Base-by-base conservation (phyloP, 768 basidiomycete genomes). In the Melanogaster broomeanus region DNA sequence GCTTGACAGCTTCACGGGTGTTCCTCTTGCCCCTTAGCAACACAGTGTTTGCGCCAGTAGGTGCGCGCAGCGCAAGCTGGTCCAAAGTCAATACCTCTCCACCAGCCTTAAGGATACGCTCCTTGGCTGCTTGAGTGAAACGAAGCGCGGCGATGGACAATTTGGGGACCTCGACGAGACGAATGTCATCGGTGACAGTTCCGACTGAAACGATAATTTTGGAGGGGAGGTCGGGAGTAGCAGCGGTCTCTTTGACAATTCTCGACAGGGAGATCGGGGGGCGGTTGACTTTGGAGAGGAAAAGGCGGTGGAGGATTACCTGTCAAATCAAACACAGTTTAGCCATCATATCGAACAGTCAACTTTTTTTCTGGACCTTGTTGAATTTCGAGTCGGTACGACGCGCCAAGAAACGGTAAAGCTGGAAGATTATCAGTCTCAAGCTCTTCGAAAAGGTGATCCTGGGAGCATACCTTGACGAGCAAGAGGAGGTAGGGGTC, bases 341-440 rank as follows among this genome's bases (percentile, higher is more conserved):
- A 73, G 64, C 48, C 42, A 22, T 42, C 21, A 22, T 18, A 34
- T 46, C 19, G 34, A 45, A 44, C 18, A 47, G 42, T 45, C n/a
- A 38, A 50, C 54, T 28, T 57, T 40, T n/a, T 37, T 24, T 30
- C 42, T 51, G 31, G 56, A 88, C 90, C 84, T 93, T 90, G 90
- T 99, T 99, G 80, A 99, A 99, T 58, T 77, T 76, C 49, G 94
- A 84, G 70, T 98, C 92, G 52, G 97, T 98, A 67, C 97, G 88
- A 67, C 97, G 88, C 59, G 97, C 95, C 58, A 99, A 78, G 85
- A 99, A 99, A 65, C 97, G 93, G 81, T 99, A 99, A 59, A 98
- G 85, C 96, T 99, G 64, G 7, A 53, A 13, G 13, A 24, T 13
- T 13, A 42, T 65, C 33, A 59, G 47, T 50, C 46, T 50, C 25